Conservation (phyloP, 78 protist genomes). For the Emiliania huxleyi region DNA sequence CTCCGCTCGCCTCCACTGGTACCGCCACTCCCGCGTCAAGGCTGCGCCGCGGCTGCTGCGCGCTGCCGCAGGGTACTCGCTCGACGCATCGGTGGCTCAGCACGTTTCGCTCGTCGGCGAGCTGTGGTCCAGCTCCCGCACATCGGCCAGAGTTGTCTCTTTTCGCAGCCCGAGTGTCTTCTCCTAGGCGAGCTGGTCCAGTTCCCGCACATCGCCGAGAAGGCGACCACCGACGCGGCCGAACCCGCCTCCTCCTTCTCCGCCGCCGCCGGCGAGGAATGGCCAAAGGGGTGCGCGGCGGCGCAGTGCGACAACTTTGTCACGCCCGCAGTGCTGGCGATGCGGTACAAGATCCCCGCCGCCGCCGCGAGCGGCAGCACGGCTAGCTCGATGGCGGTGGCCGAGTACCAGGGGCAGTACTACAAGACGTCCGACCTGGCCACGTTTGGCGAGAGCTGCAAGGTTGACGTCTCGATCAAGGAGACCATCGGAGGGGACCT, state of each 20-base stretch:
- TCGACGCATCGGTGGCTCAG: not conserved
- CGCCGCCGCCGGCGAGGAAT: not conserved
- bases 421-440: not conserved
- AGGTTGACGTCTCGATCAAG: not conserved
- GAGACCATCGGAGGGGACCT: not conserved
- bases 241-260: not conserved
- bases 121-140: too few species aligned
- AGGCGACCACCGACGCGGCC: too few species aligned
- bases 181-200: too few species aligned
- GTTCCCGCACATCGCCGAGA: constrained; percentile 15
- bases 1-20: not conserved
- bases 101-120: constrained; percentile 20
- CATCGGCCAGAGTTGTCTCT: too few species aligned
- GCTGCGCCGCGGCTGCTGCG: not conserved
- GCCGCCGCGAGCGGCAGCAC: not conserved
- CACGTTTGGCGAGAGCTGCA: not conserved
- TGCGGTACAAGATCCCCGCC: not conserved
- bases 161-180: too few species aligned
- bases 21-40: not conserved
- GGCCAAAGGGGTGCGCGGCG: not conserved
- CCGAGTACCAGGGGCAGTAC: constrained; percentile 41
- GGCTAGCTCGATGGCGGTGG: not conserved
- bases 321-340: not conserved
- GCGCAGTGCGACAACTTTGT: not conserved
- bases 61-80: not conserved